phyloP scores from a whole-genome alignment of 2,329 filamentous ascomycete genomes.

The Reticulascus tulasneorum region DNA sequence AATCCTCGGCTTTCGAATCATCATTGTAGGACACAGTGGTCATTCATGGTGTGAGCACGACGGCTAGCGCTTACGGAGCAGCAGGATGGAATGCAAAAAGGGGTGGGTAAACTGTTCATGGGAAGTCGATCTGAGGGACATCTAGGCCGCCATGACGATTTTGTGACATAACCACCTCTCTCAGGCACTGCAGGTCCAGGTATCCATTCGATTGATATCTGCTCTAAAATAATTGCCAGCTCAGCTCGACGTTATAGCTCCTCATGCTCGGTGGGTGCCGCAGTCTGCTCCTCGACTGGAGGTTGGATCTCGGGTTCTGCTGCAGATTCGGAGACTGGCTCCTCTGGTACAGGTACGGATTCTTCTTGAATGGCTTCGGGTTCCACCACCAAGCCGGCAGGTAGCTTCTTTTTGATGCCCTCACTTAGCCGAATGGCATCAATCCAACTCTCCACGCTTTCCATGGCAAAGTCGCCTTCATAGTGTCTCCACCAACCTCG shows the following conservation, averaged over 20 bases:
- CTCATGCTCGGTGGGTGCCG: constrained; percentile 35
- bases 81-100: no score
- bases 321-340: constrained; percentile 17
- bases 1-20: no score
- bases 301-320: constrained; percentile 22
- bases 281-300: constrained; percentile 24
- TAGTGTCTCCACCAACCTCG: constrained; percentile 83
- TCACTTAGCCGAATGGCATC: constrained; percentile 90
- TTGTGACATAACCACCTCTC: background rate
- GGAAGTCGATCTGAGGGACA: no score
- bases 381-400: constrained; percentile 52
- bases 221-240: background rate
- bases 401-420: constrained; percentile 72
- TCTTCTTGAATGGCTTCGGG: constrained; percentile 32
- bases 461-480: constrained; percentile 53
- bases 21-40: no score
- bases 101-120: no score
- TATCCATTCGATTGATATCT: background rate
- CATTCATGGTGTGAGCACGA: no score
- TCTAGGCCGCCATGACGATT: no score
- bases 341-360: constrained; percentile 21
- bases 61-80: no score
- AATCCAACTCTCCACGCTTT: constrained; percentile 77
- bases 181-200: no score
- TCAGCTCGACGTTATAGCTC: constrained; percentile 37